Evolutionary conservation across 2,329 filamentous ascomycete genomes (phyloP).

Genomic region (Chrysoporthe deuterocubensis): DNA sequence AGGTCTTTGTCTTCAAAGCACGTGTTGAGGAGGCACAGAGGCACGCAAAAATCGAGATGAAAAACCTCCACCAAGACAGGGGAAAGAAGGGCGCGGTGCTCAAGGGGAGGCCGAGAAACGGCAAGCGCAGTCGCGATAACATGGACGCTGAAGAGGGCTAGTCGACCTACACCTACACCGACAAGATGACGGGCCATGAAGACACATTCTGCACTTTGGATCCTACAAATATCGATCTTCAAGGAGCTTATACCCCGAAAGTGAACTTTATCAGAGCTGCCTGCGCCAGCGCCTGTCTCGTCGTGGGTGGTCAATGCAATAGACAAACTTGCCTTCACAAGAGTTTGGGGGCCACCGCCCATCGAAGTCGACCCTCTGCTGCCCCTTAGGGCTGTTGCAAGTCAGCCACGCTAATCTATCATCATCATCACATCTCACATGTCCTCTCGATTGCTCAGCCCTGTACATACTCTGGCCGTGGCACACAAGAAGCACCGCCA

Average conservation of each 20-base stretch:
- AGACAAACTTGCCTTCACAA: background rate
- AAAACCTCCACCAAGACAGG: constrained; percentile 73
- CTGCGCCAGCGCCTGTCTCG: background rate
- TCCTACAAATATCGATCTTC: background rate
- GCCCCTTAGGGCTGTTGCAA: background rate
- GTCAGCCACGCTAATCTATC: background rate
- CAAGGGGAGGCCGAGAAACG: constrained; percentile 51
- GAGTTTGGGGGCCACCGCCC: background rate
- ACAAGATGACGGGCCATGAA: background rate
- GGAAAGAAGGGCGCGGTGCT: constrained; percentile 57
- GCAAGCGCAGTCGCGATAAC: constrained; percentile 53
- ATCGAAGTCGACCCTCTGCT: too few species aligned
- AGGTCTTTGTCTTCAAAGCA: constrained; percentile 80
- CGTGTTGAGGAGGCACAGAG: constrained; percentile 84
- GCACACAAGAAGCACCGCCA: background rate
- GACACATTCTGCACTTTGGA: background rate
- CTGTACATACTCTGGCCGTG: background rate
- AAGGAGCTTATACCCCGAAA: background rate
- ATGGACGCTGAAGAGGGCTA: constrained; percentile 80
- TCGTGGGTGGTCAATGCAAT: background rate
- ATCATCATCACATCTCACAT: background rate
- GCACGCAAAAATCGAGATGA: constrained; percentile 80
- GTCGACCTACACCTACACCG: constrained; percentile 10
- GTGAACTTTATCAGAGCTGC: background rate
- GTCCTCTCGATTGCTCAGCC: background rate